Percentiles rank a stretch among this genome's conserved stretches.
Conservation (phyloP, 2,329 filamentous ascomycete genomes). For the Penicillium glabrum region DNA sequence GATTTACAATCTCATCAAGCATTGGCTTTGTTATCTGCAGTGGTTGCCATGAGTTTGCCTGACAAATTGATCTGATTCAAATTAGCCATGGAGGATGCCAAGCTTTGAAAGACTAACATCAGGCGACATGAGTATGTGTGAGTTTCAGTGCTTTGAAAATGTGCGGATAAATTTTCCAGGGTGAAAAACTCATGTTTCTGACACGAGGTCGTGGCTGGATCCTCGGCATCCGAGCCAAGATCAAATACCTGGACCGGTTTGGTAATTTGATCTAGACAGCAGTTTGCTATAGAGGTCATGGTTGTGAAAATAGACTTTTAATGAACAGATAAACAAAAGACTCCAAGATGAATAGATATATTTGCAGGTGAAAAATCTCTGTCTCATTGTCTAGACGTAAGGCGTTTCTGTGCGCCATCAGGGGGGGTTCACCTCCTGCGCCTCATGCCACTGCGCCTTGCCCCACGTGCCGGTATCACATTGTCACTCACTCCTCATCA, state of each 20-base stretch:
- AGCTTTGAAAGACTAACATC: slow-evolving; percentile 13
- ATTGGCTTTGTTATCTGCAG: slow-evolving; percentile 24
- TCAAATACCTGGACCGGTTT: slow-evolving; percentile 8
- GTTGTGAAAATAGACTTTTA: neutral
- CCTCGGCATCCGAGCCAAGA: neutral
- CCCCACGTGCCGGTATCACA: neutral
- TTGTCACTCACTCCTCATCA: neutral
- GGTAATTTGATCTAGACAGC: slow-evolving; percentile 1
- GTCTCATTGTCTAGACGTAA: neutral
- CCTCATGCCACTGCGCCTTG: slow-evolving; percentile 1
- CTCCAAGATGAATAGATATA: neutral
- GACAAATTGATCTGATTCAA: slow-evolving; percentile 24
- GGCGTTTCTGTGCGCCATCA: neutral
- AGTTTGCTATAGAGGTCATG: slow-evolving; percentile 3
- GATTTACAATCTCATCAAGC: slow-evolving; percentile 19
- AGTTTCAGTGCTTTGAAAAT: neutral
- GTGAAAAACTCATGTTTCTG: neutral
- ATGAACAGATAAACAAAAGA: neutral
- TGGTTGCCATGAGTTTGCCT: slow-evolving; percentile 26
- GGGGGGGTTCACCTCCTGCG: neutral
- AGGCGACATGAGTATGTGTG: slow-evolving; percentile 4
- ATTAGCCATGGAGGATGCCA: neutral
- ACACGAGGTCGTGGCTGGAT: neutral
- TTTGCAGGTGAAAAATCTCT: neutral
- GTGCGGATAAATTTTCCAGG: neutral